Conservation (phyloP, 164 flowering plant species). For the Liriodendron chinense region DNA sequence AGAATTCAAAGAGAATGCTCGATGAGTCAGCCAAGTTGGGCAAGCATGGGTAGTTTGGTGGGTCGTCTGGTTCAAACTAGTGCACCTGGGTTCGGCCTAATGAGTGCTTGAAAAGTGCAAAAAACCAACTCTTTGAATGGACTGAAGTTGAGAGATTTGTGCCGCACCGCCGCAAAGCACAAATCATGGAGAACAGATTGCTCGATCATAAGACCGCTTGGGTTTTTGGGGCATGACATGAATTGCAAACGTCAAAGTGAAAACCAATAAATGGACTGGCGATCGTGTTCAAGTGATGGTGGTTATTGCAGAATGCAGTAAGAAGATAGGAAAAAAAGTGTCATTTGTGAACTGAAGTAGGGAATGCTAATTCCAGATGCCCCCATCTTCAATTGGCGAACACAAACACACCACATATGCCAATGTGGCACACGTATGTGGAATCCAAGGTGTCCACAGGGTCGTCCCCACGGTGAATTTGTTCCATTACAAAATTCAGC, state of each 20-base stretch:
- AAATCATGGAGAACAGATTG: not conserved
- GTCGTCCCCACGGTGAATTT: no score
- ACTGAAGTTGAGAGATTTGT: no score
- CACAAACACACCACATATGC: no score
- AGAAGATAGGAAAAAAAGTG: no score
- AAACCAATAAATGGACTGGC: not conserved
- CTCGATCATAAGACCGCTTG: no score
- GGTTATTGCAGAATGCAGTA: no score
- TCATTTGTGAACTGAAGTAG: not conserved
- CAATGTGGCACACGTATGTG: no score
- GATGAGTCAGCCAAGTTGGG: constrained; percentile 33
- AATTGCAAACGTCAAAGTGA: not conserved
- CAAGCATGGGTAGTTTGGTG: constrained; percentile 23
- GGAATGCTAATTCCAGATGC: no score
- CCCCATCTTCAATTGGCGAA: no score
- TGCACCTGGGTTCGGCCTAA: not conserved
- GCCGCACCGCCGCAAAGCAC: not conserved
- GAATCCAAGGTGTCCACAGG: no score
- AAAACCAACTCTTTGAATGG: constrained; percentile 1
- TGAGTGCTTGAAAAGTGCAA: not conserved
- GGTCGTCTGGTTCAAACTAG: constrained; percentile 9
- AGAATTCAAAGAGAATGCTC: constrained; percentile 24
- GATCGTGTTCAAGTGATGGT: not conserved
- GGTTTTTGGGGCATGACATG: no score
- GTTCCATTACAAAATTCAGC: no score